Conservation (phyloP, 1,284 basidiomycete species). For the Mycocalia duriaeana region DNA sequence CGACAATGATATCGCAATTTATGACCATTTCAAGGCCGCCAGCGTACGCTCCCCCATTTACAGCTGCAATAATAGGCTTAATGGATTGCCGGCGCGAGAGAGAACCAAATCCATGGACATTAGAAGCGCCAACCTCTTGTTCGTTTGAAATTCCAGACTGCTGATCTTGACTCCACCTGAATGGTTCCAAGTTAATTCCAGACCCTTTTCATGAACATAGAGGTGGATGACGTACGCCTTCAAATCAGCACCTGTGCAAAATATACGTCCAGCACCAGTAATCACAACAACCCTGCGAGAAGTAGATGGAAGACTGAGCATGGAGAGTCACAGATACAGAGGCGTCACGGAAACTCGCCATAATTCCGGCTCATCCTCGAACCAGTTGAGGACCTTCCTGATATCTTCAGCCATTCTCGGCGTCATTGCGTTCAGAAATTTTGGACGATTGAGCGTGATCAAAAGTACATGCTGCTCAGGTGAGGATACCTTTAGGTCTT, state of each 20-base stretch:
- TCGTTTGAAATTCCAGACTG: conserved; percentile 37
- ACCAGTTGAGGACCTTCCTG: conserved; percentile 63
- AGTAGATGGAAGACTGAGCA: neutral
- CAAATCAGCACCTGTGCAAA: conserved; percentile 81
- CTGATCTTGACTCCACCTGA: conserved; percentile 50
- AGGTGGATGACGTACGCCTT: conserved; percentile 46
- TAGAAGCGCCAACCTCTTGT: conserved; percentile 33
- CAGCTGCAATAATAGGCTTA: conserved; percentile 82
- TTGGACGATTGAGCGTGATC: conserved; percentile 72
- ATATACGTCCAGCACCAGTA: conserved; percentile 71
- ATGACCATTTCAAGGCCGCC: conserved; percentile 78
- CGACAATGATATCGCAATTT: conserved; percentile 83
- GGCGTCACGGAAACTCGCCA: conserved; percentile 50
- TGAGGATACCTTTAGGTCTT: conserved; percentile 53
- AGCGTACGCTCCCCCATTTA: conserved; percentile 76
- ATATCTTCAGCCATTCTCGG: conserved; percentile 57
- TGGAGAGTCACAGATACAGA: neutral
- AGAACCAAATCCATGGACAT: conserved; percentile 69
- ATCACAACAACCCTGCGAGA: conserved; percentile 64
- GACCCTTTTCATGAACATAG: neutral
- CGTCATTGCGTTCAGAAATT: conserved; percentile 70
- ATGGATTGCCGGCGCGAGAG: conserved; percentile 64
- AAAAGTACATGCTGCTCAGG: conserved; percentile 66
- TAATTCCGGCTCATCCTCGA: conserved; percentile 65
- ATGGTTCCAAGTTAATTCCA: conserved; percentile 15